Conservation (phyloP, 495 filamentous ascomycete genomes). For the Cladorrhinum samala region DNA sequence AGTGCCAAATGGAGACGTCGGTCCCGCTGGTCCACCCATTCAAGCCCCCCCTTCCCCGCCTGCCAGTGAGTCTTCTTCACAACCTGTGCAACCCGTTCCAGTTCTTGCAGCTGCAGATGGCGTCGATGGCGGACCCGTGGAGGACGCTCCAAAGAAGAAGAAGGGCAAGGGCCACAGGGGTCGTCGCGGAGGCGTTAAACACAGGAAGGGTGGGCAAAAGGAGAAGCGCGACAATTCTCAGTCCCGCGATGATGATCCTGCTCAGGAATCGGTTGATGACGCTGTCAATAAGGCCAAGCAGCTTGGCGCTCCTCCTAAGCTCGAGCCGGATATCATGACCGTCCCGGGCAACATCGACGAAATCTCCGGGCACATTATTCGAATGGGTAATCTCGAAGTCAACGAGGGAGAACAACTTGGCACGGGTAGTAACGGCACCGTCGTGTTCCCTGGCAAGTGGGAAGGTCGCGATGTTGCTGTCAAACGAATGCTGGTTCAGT, state of each 20-base stretch:
- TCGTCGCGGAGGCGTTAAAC: slow-evolving; percentile 69
- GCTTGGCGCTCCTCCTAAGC: slow-evolving; percentile 39
- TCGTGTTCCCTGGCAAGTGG: slow-evolving; percentile 78
- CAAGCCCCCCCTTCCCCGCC: neutral
- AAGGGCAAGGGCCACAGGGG: slow-evolving; percentile 76
- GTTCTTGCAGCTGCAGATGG: slow-evolving; percentile 29
- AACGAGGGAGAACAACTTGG: slow-evolving; percentile 68
- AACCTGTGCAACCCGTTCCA: slow-evolving; percentile 3
- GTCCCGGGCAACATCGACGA: slow-evolving; percentile 44
- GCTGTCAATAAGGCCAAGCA: slow-evolving; percentile 41
- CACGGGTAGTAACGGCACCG: slow-evolving; percentile 77
- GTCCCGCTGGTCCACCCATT: neutral
- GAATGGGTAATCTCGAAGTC: slow-evolving; percentile 67
- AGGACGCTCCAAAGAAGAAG: slow-evolving; percentile 55
- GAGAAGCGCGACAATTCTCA: slow-evolving; percentile 35
- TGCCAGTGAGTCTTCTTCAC: neutral
- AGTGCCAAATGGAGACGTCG: neutral
- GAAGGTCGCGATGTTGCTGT: slow-evolving; percentile 91
- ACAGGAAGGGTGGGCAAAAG: slow-evolving; percentile 49
- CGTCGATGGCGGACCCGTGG: slow-evolving; percentile 29
- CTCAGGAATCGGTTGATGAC: slow-evolving; percentile 37
- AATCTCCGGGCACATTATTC: slow-evolving; percentile 53
- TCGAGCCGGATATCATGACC: slow-evolving; percentile 54
- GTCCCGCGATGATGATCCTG: slow-evolving; percentile 35
- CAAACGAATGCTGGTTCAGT: slow-evolving; percentile 91